Base-by-base conservation (phyloP, 2,329 filamentous ascomycete species). In the Diplodia corticola region DNA sequence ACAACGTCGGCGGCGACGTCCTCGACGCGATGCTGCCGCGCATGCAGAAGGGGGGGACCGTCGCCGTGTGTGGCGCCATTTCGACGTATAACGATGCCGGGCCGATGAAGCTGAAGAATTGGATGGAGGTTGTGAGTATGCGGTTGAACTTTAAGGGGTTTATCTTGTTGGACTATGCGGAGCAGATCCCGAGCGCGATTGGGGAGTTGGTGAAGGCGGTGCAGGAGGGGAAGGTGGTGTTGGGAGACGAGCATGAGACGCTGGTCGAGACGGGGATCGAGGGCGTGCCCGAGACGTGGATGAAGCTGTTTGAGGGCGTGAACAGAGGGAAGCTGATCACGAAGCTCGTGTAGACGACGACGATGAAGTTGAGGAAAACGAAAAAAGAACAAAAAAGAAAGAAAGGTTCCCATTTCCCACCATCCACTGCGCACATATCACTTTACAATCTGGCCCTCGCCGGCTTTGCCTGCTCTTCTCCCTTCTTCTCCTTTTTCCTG, bases 111-210 rank as follows among this genome's bases (percentile, higher is more conserved):
- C 7, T 51, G 28, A 72, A 71, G 69, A 82, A 82, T 67, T 82
- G 79, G 79, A 78, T 79, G 67, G 77, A 81, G 72, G 71, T 82
- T 24, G 74, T 74, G 26, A 50, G 51, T 55, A 83, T 81, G 69
- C 70, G 81, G n/a, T 69, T 83, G 26, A 75, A 76, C 60, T 71
- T 83, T 24, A 75, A 73, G 67, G 81, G 81, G 0, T 93, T 93
- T 77, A 89, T 93, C 69, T 84, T 92, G 57, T 85, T 91, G 65
- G 91, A 93, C 75, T 91, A 26, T 3, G 15, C 26, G 35, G 26
- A 53, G 9, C 22, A 70, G 33, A 30, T 60, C 17, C n/a, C 28
- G 17, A 15, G 26, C 20, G 30, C 15, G 1, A 28, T 59, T 2
- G 50, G 15, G n/a, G 37, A 55, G 35, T 64, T 77, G 26, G 67